phyloP scores from a whole-genome alignment of 345 rosid genomes.

The Lenwebbia sp. region DNA sequence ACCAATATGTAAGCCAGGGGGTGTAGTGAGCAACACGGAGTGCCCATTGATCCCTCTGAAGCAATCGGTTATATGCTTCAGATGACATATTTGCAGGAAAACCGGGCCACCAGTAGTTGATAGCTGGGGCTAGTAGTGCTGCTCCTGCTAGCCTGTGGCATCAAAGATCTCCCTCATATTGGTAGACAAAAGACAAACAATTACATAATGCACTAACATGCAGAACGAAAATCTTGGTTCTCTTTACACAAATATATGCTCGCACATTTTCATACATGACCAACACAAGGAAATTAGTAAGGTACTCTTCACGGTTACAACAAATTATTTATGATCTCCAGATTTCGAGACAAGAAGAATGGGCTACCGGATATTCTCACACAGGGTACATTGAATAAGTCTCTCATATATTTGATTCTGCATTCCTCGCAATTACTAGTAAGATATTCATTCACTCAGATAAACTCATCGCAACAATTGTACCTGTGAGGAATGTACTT shows the following conservation, averaged over 20 bases:
- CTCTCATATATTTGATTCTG: background rate
- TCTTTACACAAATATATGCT: background rate
- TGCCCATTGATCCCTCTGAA: conserved; percentile 7
- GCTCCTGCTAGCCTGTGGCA: conserved; percentile 44
- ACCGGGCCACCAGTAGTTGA: conserved; percentile 55
- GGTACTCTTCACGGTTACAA: background rate
- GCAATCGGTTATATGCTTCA: conserved; percentile 16
- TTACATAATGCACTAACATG: background rate
- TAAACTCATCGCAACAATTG: background rate
- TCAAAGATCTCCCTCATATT: background rate
- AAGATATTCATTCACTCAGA: background rate
- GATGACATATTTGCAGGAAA: conserved; percentile 27
- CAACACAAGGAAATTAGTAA: background rate
- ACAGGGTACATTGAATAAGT: background rate
- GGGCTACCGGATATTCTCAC: background rate
- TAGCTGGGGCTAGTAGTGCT: conserved; percentile 25
- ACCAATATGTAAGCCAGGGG: conserved; percentile 12
- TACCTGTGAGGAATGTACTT: conserved; percentile 15
- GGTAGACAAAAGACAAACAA: background rate
- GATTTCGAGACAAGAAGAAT: background rate
- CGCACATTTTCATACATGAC: background rate
- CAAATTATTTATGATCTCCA: background rate
- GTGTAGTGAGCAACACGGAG: conserved; percentile 7
- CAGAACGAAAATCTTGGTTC: background rate
- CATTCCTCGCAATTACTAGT: background rate